Conservation (phyloP, 495 filamentous ascomycete species). For the Aspergillus nanangensis region DNA sequence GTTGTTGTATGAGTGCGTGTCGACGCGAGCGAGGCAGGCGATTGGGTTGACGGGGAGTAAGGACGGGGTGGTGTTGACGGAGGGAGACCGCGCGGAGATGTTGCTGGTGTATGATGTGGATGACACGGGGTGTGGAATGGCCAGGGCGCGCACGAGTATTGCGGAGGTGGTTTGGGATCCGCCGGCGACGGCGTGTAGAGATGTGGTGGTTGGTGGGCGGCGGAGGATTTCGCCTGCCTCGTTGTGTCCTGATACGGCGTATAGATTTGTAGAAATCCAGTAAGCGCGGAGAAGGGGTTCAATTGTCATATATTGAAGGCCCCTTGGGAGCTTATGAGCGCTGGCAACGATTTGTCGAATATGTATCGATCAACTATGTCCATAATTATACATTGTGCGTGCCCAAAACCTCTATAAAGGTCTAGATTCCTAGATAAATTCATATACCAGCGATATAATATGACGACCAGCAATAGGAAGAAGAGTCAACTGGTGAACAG, state of each 20-base stretch:
- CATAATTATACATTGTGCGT: too few species aligned
- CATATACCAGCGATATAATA: too few species aligned
- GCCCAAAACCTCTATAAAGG: too few species aligned
- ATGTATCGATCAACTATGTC: too few species aligned
- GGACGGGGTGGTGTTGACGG: slow-evolving; percentile 4
- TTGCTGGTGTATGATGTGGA: slow-evolving; percentile 26
- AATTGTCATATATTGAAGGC: too few species aligned
- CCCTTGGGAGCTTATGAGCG: too few species aligned
- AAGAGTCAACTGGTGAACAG: too few species aligned
- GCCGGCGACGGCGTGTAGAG: slow-evolving; percentile 19
- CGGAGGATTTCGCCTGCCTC: slow-evolving; percentile 7
- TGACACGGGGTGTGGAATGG: slow-evolving; percentile 25
- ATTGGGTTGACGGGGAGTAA: slow-evolving; percentile 20
- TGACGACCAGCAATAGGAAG: too few species aligned
- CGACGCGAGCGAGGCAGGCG: slow-evolving; percentile 46
- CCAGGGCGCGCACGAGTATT: slow-evolving; percentile 23
- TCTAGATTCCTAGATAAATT: too few species aligned
- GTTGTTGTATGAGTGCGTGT: slow-evolving; percentile 59
- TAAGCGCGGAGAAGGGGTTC: too few species aligned
- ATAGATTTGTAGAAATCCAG: slow-evolving; percentile 4
- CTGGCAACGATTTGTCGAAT: too few species aligned
- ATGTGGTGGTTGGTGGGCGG: slow-evolving; percentile 20
- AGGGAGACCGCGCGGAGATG: slow-evolving; percentile 18
- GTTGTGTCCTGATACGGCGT: background rate
- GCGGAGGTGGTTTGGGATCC: slow-evolving; percentile 39